Evolutionary conservation across 106 monocot genomes (phyloP), one percentile per base, ranked within the genome.

Genomic region (Dactylorhiza incarnata): DNA sequence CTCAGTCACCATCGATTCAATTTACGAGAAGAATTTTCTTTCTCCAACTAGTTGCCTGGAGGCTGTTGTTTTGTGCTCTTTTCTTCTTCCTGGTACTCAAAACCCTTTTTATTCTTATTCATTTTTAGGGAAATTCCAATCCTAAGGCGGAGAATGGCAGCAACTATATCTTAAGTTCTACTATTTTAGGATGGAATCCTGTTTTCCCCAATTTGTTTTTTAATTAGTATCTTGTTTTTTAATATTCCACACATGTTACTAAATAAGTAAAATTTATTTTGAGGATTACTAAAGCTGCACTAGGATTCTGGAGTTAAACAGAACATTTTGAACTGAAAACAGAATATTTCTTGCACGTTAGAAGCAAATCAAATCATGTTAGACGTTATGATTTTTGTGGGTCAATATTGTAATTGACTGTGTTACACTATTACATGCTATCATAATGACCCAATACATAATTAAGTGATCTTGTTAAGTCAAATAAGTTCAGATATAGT

Each of bases 11-110:
- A 91, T 99, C 70, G 94, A 99, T 80, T 89, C 89, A 7, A 86
- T 99, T 73, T 81, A 82, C 19, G 97, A 99, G 83, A 99, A 94
- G 86, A 91, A 94, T 80, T 94, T 94, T 71, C 84, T 99, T 15
- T 88, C 87, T 63, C 61, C 67, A 26, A 84, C 19, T 25, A 94
- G 89, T 46, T 75, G 88, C 29, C 74, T 99, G 43, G 97, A 91
- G 81, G 97, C 83, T 29, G 68, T 99, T 45, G 76, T 99, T 51
- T n/a, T 99, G 43, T 85, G 89, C 55, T 82, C 80, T 15, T 94
- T 86, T 78, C 69, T 91, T 81, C 89, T 94, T 76, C 94, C 97
- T 82, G 97, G 97, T 99, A 15, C 45, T 45, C 9, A 8, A 53
- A 76, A 46, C 46, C 25, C 46, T 15, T 45, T 4, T 46, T 44